Base-by-base conservation (phyloP, 2,329 filamentous ascomycete genomes). In the Coleophoma crateriformis region DNA sequence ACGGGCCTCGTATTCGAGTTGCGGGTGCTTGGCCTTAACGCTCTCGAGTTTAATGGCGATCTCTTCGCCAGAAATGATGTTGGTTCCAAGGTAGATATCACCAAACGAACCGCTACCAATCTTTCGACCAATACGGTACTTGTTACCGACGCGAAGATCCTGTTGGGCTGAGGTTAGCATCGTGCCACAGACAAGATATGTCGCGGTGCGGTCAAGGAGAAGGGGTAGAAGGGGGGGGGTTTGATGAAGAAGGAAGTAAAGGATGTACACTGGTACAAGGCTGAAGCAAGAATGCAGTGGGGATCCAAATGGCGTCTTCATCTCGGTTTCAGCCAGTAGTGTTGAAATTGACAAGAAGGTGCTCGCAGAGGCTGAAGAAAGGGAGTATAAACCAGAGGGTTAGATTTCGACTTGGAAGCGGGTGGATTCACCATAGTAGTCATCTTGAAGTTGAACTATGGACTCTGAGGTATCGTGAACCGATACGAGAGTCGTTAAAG, bases 11-110 rank as follows among this genome's bases (percentile, higher is more conserved):
- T 97, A 97, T 73, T 97, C 94, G 55, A 99, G 84, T 73, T 97
- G 94, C 51, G 94, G 94, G 71, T 97, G 94, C 81, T 99, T 97
- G 68, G 94, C 92, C 81, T 99, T 99, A 75, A 97, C 92, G 59
- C 90, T 95, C 75, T 99, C 94, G 53, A 99, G 89, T 79, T 99
- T 99, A 78, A 99, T 99, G 69, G 94, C 94, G 64, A 99, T 97
- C 74, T 99, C 94, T 72, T 99, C 94, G 55, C 94, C 94, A 4
- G 94, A 97, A 72, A 97, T 97, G 75, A 99, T 97, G 78, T 99
- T 97, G 71, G 94, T 99, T 64, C 94, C 94, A 48, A 97, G 84
- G 74, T 97, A 99, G 68, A 99, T 97, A 64, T 97, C 94, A 76
- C 94, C 94, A 70, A 99, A 99, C 66, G 86, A 91, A 61, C 94